A percentile compares a stretch with the other conserved stretches of the same genome.
Conservation (phyloP, 2,329 filamentous ascomycete genomes). For the Fusarium chlamydosporum region DNA sequence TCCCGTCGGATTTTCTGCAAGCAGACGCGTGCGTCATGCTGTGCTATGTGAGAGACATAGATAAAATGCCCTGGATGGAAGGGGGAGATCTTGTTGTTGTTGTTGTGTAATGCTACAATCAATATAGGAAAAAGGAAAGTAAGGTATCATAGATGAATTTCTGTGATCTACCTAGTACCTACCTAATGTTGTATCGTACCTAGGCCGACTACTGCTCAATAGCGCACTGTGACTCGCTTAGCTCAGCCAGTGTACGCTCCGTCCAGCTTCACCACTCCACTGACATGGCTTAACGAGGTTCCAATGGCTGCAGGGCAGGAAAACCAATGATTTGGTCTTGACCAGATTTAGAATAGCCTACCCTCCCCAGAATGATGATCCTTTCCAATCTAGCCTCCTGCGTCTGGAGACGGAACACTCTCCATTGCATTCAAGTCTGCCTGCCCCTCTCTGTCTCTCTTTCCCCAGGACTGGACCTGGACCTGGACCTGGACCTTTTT, state of each 20-base stretch:
- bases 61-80: constrained; percentile 24
- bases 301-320: constrained; percentile 40
- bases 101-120: constrained; percentile 36
- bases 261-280: constrained; percentile 26
- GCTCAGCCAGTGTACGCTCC: constrained; percentile 42
- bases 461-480: not conserved
- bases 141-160: not conserved
- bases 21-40: constrained; percentile 29
- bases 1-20: constrained; percentile 12
- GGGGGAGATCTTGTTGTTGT: constrained; percentile 8
- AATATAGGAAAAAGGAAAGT: not conserved
- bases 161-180: too few species aligned
- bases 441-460: constrained; percentile 38
- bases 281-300: constrained; percentile 36
- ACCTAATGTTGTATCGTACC: constrained; percentile 9
- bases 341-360: constrained; percentile 10
- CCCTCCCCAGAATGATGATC: constrained; percentile 26
- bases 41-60: constrained; percentile 31
- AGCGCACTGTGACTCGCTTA: constrained; percentile 44
- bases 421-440: constrained; percentile 32
- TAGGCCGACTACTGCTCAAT: not conserved
- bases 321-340: constrained; percentile 20
- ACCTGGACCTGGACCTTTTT: too few species aligned
- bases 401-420: constrained; percentile 30
- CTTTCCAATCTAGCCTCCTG: constrained; percentile 31